Base-by-base conservation (phyloP, 2,329 filamentous ascomycete genomes). In the Esteya vermicola region DNA sequence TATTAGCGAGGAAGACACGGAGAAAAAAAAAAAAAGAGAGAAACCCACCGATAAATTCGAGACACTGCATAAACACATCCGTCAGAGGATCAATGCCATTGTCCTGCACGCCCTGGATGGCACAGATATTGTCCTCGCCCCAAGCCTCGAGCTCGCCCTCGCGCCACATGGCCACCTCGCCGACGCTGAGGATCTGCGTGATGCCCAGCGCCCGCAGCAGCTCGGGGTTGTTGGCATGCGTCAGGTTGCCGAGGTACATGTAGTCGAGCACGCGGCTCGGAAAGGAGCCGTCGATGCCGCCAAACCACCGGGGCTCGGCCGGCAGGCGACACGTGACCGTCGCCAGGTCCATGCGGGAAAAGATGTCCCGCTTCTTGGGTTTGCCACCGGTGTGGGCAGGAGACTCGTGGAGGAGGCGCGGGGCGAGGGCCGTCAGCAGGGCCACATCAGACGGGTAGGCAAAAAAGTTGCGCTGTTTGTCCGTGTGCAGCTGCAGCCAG, bases 81-180 rank as follows among this genome's bases (percentile, higher is more conserved):
- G 79, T 93, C 51, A 98, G 62, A 5, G 88, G 81, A 58, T 98
- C 91, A 45, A 96, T 91, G 5, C 91, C 91, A 53, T 98, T 98
- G 54, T 98, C 91, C 55, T 96, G 91, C 6, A 98, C 85, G 13
- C 81, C 75, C 53, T 89, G 78, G 26, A 98, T 73, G 50, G 80
- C 72, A 54, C 91, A 76, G 16, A 94, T 63, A 48, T 93, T 91
- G 27, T 89, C 79, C 10, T 62, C 51, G 0, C 81, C 83, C 85
- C 86, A 94, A 36, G 66, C 63, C 27, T 81, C 73, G 38, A 76
- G 61, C 43, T 85, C 74, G 4, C 76, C 73, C 20, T 81, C 75
- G 4, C 70, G 68, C 91, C 91, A 96, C 48, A 75, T 76, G 1
- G 91, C 75, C 3, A 78, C 78, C 63, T 98, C 91, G 3, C 91